Conservation (phyloP, 2,329 filamentous ascomycete genomes). For the Chaetomiaceae sp. region DNA sequence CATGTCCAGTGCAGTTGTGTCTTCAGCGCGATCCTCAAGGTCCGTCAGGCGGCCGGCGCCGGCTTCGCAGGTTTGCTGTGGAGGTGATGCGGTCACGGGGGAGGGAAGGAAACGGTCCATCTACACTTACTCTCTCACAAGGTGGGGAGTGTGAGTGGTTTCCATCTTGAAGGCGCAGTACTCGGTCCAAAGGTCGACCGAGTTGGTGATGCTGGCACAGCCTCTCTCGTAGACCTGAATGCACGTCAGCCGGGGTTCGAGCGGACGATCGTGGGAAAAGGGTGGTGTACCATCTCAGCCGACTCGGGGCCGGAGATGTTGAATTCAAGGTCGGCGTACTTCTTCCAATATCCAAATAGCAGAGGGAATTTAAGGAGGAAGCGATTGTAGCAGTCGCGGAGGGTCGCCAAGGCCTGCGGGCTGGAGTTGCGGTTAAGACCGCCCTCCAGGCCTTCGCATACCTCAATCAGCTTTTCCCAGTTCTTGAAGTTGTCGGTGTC, state of each 20-base stretch:
- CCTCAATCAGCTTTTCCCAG: conserved; percentile 88
- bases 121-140: conserved; percentile 99
- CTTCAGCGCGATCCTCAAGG: conserved; percentile 13
- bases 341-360: conserved; percentile 98
- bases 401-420: conserved; percentile 81
- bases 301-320: conserved; percentile 94
- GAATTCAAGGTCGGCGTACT: conserved; percentile 97
- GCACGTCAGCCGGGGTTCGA: conserved; percentile 5
- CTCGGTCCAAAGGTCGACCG: conserved; percentile 93
- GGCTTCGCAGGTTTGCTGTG: conserved; percentile 39
- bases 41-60: conserved; percentile 35
- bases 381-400: conserved; percentile 82
- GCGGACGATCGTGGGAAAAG: conserved; percentile 3
- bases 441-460: conserved; percentile 79
- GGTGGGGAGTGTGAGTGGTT: conserved; percentile 86
- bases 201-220: conserved; percentile 85
- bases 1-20: conserved; percentile 37
- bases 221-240: conserved; percentile 86
- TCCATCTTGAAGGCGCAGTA: conserved; percentile 98
- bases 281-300: conserved; percentile 74
- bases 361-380: conserved; percentile 93
- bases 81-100: conserved; percentile 42
- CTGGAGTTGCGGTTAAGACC: conserved; percentile 95
- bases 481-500: conserved; percentile 88
- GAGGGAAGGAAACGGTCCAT: conserved; percentile 59